phyloP scores from a whole-genome alignment of 805 yeast genomes.

The Candida silvatica region DNA sequence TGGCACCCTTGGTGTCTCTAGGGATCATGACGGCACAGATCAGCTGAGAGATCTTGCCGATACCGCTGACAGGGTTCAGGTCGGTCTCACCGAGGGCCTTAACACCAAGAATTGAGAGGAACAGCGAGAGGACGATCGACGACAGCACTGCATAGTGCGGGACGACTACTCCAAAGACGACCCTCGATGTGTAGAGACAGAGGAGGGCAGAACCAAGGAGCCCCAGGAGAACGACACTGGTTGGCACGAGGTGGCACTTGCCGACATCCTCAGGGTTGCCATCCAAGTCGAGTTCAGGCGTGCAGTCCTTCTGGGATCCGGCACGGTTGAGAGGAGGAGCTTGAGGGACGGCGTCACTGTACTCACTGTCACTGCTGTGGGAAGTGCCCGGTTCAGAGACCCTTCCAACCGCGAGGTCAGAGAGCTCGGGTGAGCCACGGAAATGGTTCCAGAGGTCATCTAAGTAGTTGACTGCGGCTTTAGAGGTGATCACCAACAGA shows the following conservation, averaged over 20 bases:
- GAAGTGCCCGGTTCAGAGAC: not conserved
- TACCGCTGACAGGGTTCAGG: slow-evolving; percentile 92
- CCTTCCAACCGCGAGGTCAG: not conserved
- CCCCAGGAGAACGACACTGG: slow-evolving; percentile 33
- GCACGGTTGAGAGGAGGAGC: no score
- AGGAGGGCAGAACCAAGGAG: slow-evolving; percentile 54
- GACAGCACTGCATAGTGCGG: slow-evolving; percentile 62
- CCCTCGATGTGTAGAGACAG: slow-evolving; percentile 56
- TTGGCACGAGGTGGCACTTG: slow-evolving; percentile 5
- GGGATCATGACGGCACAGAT: slow-evolving; percentile 81
- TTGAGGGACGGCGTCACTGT: no score
- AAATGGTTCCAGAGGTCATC: not conserved
- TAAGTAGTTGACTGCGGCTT: slow-evolving; percentile 13
- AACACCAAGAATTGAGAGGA: slow-evolving; percentile 80
- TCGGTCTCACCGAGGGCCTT: slow-evolving; percentile 96
- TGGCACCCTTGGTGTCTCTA: slow-evolving; percentile 64
- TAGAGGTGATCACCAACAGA: slow-evolving; percentile 51
- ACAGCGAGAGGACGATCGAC: slow-evolving; percentile 68
- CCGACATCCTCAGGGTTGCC: slow-evolving; percentile 6
- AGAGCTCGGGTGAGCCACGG: no score
- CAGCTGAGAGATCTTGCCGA: slow-evolving; percentile 88
- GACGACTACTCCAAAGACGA: slow-evolving; percentile 61
- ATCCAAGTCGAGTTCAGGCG: not conserved
- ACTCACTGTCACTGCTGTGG: not conserved
- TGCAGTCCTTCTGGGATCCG: not conserved